Base-by-base conservation (phyloP, 495 filamentous ascomycete genomes). In the Hypoxylon lienhwacheense region DNA sequence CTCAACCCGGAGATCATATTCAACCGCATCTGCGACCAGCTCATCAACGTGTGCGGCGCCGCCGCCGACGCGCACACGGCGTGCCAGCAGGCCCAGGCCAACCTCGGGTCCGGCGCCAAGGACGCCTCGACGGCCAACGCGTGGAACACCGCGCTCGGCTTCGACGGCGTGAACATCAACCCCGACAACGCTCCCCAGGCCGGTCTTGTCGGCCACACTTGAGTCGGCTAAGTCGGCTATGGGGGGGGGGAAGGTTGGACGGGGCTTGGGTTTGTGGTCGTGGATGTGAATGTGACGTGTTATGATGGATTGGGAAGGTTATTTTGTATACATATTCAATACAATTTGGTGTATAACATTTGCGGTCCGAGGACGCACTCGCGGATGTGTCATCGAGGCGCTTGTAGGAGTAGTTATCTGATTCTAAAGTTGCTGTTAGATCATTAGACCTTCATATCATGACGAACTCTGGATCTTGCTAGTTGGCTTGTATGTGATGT, bases 1-100 rank as follows among this genome's bases (percentile, higher is more conserved):
- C 33, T 81, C 20, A 81, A 82, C 73, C 77, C 78, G 45, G 74
- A 76, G 69, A 85, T 85, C 74, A 85, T 85, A 73, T 81, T 81
- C 70, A 84, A 83, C 74, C 77, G 80, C 46, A 76, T 85, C 64
- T 81, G 80, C 63, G 80, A 84, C 67, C 79, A 82, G 72, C 72
- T 84, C 24, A 74, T 37, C 66, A 78, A 78, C 65, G 72, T 81
- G 32, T 84, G 81, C 72, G 70, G 66, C 31, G 80, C 80, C 36
- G 80, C 79, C 65, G 66, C 68, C 26, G 81, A 80, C 24, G 81
- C 79, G 44, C 69, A 75, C 66, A 61, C 69, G 26, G 71, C 72
- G 2, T 78, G 74, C 66, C 43, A 45, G 37, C 63, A 46, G 2
- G 81, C 79, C 11, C 66, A 76, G 66, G 66, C 70, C 2, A 37